Base-by-base conservation (phyloP, 805 yeast genomes). In the Blastobotrys terrestris region DNA sequence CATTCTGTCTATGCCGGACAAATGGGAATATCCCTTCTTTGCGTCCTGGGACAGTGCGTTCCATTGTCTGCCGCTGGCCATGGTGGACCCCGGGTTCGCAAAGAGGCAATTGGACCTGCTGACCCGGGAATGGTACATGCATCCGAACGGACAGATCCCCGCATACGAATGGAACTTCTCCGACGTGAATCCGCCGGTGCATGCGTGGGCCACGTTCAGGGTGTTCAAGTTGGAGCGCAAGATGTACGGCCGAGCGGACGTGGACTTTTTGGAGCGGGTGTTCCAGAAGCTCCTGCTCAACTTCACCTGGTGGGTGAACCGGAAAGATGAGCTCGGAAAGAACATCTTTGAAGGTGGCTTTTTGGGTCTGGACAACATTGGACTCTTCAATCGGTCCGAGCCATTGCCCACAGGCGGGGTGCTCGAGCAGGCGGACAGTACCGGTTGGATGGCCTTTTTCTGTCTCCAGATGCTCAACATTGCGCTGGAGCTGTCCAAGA, bases 391-490 rank as follows among this genome's bases (percentile, higher is more conserved):
- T 69, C 78, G 97, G 67, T 86, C 95, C 3, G 97, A 90, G 72
- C 94, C 95, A 1, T 74, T 87, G 61, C 97, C 97, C 41, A 87
- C 95, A 1, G 96, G 96, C 41, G 96, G 96, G 48, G 79, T 77
- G 39, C 76, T 90, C 58, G 95, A 88, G 65, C 97, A 90, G 69
- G 96, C 97, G 0, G 97, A 90, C 70, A 86, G 95, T 14, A 91
- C 97, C 8, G 97, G 97, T 26, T 90, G 97, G 97, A 87, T 90
- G 94, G 97, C 96, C 0, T 90, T 92, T 72, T 90, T 85, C 72
- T 80, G 86, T 31, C 75, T 91, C 62, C 91, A 86, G 65, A 89
- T 90, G 97, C 78, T 91, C 69, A 90, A 88, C 68, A 91, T 91
- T 65, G 91, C 97, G 0, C 76, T 90, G 57, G 97, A 91, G 68